Conservation (phyloP, 78 protist species). For the Mantamonas sphyraenae region DNA sequence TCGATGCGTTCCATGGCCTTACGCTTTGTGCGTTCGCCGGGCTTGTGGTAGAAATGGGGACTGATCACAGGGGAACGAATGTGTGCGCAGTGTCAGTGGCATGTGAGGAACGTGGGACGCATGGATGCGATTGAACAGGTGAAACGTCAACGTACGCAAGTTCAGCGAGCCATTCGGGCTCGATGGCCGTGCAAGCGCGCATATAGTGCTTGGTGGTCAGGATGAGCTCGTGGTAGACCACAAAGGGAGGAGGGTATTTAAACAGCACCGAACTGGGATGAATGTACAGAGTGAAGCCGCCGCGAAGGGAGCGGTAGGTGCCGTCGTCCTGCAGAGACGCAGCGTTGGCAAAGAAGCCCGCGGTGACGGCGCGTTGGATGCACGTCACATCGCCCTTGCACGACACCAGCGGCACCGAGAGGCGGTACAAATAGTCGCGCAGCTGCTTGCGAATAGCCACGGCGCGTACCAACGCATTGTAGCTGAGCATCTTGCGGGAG, state of each 20-base stretch:
- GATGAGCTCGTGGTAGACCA: constrained; percentile 56
- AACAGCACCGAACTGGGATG: constrained; percentile 64
- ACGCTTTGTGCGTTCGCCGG: too few species aligned
- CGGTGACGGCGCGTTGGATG: too few species aligned
- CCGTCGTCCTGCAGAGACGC: constrained; percentile 46
- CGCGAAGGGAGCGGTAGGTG: not conserved
- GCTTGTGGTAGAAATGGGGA: too few species aligned
- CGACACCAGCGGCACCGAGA: not conserved
- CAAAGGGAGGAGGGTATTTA: constrained; percentile 50
- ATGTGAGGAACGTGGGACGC: too few species aligned
- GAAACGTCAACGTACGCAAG: too few species aligned
- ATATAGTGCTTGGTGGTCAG: constrained; percentile 53
- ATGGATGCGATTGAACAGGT: too few species aligned
- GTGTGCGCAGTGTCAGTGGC: too few species aligned
- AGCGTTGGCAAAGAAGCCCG: constrained; percentile 67
- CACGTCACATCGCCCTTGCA: too few species aligned
- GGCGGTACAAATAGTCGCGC: not conserved
- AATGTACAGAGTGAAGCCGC: constrained; percentile 13
- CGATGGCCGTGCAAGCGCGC: constrained; percentile 73
- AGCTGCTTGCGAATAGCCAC: not conserved
- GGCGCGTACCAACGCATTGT: too few species aligned
- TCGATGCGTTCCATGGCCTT: too few species aligned
- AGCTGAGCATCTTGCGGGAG: too few species aligned
- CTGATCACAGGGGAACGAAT: too few species aligned
- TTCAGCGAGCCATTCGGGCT: constrained; percentile 66